Base-by-base conservation (phyloP, 495 filamentous ascomycete species). In the Aspergillus affinis region DNA sequence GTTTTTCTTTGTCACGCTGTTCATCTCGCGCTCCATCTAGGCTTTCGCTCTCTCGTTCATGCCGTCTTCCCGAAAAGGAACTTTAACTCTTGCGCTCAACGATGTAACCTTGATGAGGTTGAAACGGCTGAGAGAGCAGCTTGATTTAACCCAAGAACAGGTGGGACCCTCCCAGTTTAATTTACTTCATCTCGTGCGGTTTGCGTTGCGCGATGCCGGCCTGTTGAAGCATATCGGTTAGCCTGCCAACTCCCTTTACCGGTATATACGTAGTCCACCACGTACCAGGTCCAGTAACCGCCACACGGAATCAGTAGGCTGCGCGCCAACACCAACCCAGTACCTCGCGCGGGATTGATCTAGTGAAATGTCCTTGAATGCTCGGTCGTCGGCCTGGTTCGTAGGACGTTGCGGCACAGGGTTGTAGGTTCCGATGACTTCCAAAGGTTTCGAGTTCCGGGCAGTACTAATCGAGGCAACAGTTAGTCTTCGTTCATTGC, bases 281-380 rank as follows among this genome's bases (percentile, higher is more conserved):
- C 89, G 52, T 79, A 97, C 94, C 90, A 97, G 86, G 54, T 79
- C 79, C 73, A 98, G 73, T 64, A 98, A 68, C 75, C 92, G 81
- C 94, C 92, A 95, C 27, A 87, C 89, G 4, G 89, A 83, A 63
- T 97, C 90, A 63, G 87, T 92, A 27, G 94, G 93, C 75, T 98
- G 94, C 45, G 94, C 94, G 4, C 94, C 94, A 10, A 97, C 93
- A 71, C 94, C 94, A 15, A 98, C 78, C 94, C 94, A 98, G 77
- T 98, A 98, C 73, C 89, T 87, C 55, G 93, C 89, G 51, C 94
- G 81, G 54, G 82, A 73, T 1, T 80, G 81, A 78, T 98, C 94
- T 3, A 98, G 81, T 57, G 90, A 86, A 66, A 98, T 89, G 57
- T 98, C 93, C 74, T 98, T 98, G 72, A 85, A 87, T 60, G 87